Evolutionary conservation across 768 basidiomycete species (phyloP).

Genomic region (Agaricus sinodeliciosus): DNA sequence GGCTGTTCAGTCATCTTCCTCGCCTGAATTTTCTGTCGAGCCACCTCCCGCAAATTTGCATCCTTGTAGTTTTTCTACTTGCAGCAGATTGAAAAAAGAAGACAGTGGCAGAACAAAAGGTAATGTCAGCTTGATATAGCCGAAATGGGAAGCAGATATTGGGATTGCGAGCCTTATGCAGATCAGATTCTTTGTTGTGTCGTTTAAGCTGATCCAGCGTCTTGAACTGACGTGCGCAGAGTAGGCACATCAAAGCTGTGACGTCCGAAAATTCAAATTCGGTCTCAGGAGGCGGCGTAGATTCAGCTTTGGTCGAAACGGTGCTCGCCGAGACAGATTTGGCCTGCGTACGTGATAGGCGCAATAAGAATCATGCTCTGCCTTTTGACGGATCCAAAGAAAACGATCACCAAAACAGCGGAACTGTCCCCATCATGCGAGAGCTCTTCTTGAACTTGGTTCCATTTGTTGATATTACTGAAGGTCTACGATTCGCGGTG

Average conservation of each 20-base stretch:
- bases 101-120: constrained; percentile 10
- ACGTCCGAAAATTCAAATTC: constrained; percentile 85
- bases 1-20: constrained; percentile 48
- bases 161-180: constrained; percentile 80
- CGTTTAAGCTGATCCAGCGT: constrained; percentile 75
- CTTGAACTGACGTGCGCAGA: constrained; percentile 95
- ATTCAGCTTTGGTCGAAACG: constrained; percentile 13
- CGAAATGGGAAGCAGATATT: constrained; percentile 25
- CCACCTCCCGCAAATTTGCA: constrained; percentile 60
- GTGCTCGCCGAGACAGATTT: constrained; percentile 5
- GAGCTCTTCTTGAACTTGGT: constrained; percentile 88
- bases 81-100: constrained; percentile 10
- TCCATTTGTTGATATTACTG: constrained; percentile 95
- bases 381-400: constrained; percentile 14
- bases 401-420: constrained; percentile 25
- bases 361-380: constrained; percentile 9
- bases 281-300: constrained; percentile 35
- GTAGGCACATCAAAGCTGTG: constrained; percentile 68
- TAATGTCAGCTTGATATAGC: constrained; percentile 24
- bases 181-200: constrained; percentile 88
- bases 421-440: constrained; percentile 4
- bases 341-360: constrained; percentile 9
- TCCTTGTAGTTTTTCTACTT: constrained; percentile 84
- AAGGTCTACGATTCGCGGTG: constrained; percentile 48
- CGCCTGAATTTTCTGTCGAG: constrained; percentile 57